These are phyloP conservation scores for Mortierella alpina DNA, from an alignment of 192 early-diverging fungal genomes.

Conservation along the genomic window DNA sequence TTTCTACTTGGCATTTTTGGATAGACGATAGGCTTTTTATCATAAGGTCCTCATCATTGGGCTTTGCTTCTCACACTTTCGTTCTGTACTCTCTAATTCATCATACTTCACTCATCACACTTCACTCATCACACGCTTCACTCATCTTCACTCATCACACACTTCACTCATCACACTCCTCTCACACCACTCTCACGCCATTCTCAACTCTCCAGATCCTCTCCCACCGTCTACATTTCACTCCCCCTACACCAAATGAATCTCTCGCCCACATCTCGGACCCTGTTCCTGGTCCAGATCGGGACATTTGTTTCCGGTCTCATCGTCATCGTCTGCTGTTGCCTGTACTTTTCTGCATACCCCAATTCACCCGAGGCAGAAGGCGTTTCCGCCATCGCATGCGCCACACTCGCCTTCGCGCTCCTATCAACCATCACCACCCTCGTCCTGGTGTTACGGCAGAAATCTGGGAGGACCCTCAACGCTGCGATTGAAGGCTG, in stretches of 20 bases:
- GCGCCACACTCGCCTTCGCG: slow-evolving; percentile 32
- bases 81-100: neutral
- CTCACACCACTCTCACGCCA: neutral
- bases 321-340: slow-evolving; percentile 44
- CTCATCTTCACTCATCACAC: neutral
- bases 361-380: slow-evolving; percentile 40
- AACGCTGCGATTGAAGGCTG: slow-evolving; percentile 34
- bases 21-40: no score
- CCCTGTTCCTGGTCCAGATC: slow-evolving; percentile 46
- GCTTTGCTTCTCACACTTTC: neutral
- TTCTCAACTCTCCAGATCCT: neutral
- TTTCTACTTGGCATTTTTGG: no score
- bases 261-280: slow-evolving; percentile 44
- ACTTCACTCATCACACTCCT: neutral
- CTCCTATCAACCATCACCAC: slow-evolving; percentile 36
- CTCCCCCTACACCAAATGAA: slow-evolving; percentile 18
- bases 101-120: neutral
- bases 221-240: neutral
- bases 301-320: slow-evolving; percentile 38
- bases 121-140: neutral
- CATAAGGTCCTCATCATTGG: neutral
- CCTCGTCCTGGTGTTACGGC: slow-evolving; percentile 24
- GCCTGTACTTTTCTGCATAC: slow-evolving; percentile 47
- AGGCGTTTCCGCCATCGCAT: slow-evolving; percentile 34
- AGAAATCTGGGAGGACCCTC: slow-evolving; percentile 42